Evolutionary conservation across 345 rosid genomes (phyloP).

Genomic region (Erysimum cheiranthoides): DNA sequence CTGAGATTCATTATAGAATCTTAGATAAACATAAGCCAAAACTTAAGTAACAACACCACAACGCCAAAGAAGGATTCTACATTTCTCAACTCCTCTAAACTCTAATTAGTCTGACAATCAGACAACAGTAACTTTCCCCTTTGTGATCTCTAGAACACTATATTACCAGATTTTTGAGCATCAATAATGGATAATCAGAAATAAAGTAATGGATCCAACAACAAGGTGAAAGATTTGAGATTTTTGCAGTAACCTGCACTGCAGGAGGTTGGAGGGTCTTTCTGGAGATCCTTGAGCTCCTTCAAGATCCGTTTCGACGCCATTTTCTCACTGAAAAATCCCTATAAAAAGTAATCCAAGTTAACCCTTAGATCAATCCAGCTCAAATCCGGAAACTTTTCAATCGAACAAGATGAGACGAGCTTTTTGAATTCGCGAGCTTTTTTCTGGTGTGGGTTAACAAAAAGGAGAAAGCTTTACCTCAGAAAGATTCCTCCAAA

Average conservation of each 20-base stretch:
- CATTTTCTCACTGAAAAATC: constrained; percentile 43
- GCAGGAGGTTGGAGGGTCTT: constrained; percentile 70
- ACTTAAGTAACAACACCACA: neutral
- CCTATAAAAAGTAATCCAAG: constrained; percentile 4
- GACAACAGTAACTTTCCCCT: neutral
- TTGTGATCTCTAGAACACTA: neutral
- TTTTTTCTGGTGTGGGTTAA: neutral
- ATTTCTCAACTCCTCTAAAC: neutral
- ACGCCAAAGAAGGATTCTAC: neutral
- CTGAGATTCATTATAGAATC: neutral
- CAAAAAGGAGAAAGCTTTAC: constrained; percentile 17
- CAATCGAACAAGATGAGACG: neutral
- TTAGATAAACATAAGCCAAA: neutral
- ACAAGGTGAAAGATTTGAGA: neutral
- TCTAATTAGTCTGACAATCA: neutral
- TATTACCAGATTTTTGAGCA: neutral
- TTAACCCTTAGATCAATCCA: constrained; percentile 20
- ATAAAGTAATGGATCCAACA: neutral
- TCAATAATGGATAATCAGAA: neutral
- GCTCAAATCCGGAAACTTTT: neutral
- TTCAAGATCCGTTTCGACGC: constrained; percentile 68
- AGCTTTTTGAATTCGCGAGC: neutral
- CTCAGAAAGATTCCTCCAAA: constrained; percentile 32
- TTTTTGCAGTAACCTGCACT: constrained; percentile 53
- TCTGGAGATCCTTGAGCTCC: constrained; percentile 70